Evolutionary conservation across 495 filamentous ascomycete genomes (phyloP), one percentile per base, ranked within the genome.

Genomic region (Xylaria nigripes): DNA sequence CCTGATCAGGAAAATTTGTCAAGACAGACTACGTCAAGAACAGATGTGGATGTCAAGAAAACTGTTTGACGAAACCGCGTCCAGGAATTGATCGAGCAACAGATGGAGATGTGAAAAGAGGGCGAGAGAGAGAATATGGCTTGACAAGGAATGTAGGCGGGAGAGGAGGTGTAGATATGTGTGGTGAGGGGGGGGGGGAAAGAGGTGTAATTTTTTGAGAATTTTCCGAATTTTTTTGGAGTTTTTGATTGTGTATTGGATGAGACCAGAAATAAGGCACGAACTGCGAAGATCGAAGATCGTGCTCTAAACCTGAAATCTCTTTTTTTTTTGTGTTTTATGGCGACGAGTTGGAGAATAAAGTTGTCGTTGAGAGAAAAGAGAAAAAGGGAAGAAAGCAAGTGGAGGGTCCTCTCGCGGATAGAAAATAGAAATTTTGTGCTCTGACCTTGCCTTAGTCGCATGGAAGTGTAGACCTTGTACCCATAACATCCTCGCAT

Each of bases 151-250:
- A 34, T 44, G 47, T 30, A 58, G 54, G 48, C 54, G 57, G 46
- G 54, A 50, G 55, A 51, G 51, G 51, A 49, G 45, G 57, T 60
- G 59, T 57, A 61, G 63, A 57, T 59, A 57, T 43, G 60, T n/a
- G n/a, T n/a, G n/a, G n/a, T n/a, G n/a, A n/a, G n/a, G n/a, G n/a
- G n/a, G 51, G 47, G 60, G 51, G 62, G 51, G 57, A 54, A 61
- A 53, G 56, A 51, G 42, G 43, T 51, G 50, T 48, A 6, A 25
- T 52, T 64, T n/a, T 69, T 62, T 59, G 18, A 62, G 45, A 40
- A 50, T 67, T 65, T 67, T 67, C 76, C 77, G 72, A 76, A 75
- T 59, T 79, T 80, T 79, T 80, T 80, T 78, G 78, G 61, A 66
- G 68, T 63, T 63, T 64, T 73, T 71, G 68, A 67, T 67, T 68